Percentiles rank a stretch among this genome's conserved stretches.
These are phyloP conservation scores for Nicotiana otophora DNA, from an alignment of 257 asterid species.

Conservation along the genomic window DNA sequence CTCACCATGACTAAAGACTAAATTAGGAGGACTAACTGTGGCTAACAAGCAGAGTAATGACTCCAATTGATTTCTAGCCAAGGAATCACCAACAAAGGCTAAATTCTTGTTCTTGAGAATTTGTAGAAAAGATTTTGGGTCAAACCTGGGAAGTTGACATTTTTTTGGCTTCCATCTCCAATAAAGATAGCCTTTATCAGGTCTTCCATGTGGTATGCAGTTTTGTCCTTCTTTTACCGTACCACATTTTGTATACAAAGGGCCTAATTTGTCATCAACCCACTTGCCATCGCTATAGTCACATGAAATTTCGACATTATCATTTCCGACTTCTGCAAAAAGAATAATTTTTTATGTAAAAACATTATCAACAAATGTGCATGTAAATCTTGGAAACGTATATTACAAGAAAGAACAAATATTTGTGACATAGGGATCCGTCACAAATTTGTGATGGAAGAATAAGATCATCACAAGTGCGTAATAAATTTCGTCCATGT, in stretches of 20 bases:
- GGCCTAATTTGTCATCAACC: slow-evolving; percentile 37
- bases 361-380: not conserved
- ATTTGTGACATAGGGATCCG: no score
- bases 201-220: slow-evolving; percentile 61
- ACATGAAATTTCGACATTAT: slow-evolving; percentile 24
- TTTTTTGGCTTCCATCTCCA: slow-evolving; percentile 69
- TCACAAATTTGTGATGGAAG: no score
- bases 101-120: slow-evolving; percentile 47
- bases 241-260: slow-evolving; percentile 57
- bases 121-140: slow-evolving; percentile 47
- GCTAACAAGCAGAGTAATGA: slow-evolving; percentile 63
- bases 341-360: not conserved
- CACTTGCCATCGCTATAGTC: slow-evolving; percentile 62
- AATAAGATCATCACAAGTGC: no score
- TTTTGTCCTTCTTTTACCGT: slow-evolving; percentile 67
- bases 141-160: slow-evolving; percentile 65
- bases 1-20: slow-evolving; percentile 39
- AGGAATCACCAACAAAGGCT: slow-evolving; percentile 82
- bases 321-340: slow-evolving; percentile 25
- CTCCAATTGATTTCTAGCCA: slow-evolving; percentile 80
- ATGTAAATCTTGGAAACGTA: not conserved
- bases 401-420: no score
- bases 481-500: no score
- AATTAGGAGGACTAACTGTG: slow-evolving; percentile 40
- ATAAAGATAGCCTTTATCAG: slow-evolving; percentile 50